Base-by-base conservation (phyloP, 352 stramenopile genomes). In the Phytophthora uliginosa region DNA sequence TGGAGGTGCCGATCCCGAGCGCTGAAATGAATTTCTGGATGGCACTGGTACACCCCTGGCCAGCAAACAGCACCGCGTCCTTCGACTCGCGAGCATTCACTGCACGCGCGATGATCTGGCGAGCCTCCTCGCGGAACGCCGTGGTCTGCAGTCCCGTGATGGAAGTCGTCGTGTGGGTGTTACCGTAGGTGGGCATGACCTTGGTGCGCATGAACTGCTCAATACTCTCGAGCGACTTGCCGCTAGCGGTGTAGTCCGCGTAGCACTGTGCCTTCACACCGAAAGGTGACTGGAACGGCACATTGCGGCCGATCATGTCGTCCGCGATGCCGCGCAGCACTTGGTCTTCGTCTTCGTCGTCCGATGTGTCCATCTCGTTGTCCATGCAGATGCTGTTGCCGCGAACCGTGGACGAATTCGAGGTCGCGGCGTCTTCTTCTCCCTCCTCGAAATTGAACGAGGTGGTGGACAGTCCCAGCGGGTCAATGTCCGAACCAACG, bases 1-100 rank as follows among this genome's bases (percentile, higher is more conserved):
- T 74, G 31, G 58, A 64, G 5, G 66, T 66, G 24, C 88, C 69
- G 36, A 95, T 69, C 1, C 87, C 87, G 1, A 97, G 79, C 15
- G 89, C 79, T 10, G 73, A 60, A 18, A 98, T 82, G 24, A 98
- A 80, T 63, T 96, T 96, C 52, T 88, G 77, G 17, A 97, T 80
- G 15, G 95, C 95, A 26, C 82, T 86, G 13, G 95, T 98, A 24
- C 83, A 87, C 7, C 95, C 95, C n/a, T 82, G 84, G 17, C 95
- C 95, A 17, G 84, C 82, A 77, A 99, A 99, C 0, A 99, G 73
- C 18, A 99, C 98, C 22, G 94, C 88, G 76, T 99, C 98, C 54
- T 95, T 76, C 28, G 83, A 82, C 50, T 92, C 86, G 59, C 92
- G 85, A 8, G 96, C 95, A 58, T 95, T 95, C 18, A 95, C 93